Base-by-base conservation (phyloP, 805 yeast genomes). In the Kuraishia hungarica region DNA sequence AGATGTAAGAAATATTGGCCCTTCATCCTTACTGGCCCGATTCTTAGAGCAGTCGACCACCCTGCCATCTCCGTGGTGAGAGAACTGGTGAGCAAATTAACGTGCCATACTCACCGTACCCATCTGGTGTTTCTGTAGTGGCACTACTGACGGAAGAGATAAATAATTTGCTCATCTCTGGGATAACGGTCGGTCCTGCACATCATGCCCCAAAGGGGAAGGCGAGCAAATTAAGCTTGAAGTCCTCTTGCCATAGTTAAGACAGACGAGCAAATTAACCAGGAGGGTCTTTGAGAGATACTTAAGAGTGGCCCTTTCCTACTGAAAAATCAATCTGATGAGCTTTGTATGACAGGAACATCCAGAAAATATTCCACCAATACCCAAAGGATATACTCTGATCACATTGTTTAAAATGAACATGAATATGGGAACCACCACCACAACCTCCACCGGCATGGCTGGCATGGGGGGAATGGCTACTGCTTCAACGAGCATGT, bases 381-480 rank as follows among this genome's bases (percentile, higher is more conserved):
- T n/a, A n/a, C n/a, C n/a, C n/a, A n/a, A n/a, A n/a, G n/a, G n/a
- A n/a, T n/a, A n/a, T n/a, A n/a, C n/a, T n/a, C n/a, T n/a, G n/a
- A n/a, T n/a, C n/a, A n/a, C 13, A 21, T 47, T 47, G 5, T 20
- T 47, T 21, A 47, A 47, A 10, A 60, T 55, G 61, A 52, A 54
- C 35, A 61, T 59, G 61, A 54, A 51, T 39, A 59, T 59, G 60
- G 47, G 48, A 49, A 48, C 59, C 10, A 47, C 57, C 0, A 43
- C 59, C 10, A 47, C 57, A 1, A 43, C 58, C 8, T 13, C 43
- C 43, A 46, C 61, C 17, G 39, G 58, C 13, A 29, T 53, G 20
- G 47, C 53, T 24, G 43, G 20, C 26, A 56, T 55, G 56, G 29
- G 24, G 39, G 55, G 50, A 55, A 52, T 64, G 60, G 60, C 59